Evolutionary conservation across 257 asterid species (phyloP), one percentile per base, ranked within the genome.

Genomic region (Verbena officinalis): DNA sequence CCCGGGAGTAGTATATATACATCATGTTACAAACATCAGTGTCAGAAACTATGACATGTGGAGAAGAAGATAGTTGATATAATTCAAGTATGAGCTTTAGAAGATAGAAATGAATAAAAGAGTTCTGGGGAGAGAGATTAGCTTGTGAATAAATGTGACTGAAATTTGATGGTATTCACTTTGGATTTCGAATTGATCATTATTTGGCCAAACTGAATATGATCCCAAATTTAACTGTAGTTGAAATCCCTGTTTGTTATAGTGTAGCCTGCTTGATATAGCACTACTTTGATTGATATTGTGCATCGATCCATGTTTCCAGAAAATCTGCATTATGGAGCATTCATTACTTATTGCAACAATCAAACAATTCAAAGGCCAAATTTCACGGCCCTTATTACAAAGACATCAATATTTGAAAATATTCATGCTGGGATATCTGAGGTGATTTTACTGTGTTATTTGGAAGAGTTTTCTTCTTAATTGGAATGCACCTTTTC

Each of bases 121-220:
- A 55, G 62, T 39, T 57, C 51, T 57, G 40, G 66, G 21, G 39
- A n/a, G n/a, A 19, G 16, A 36, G 59, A 39, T 59, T 39, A 49
- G 44, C 40, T 44, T 31, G 38, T 40, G 63, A 19, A 30, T 19
- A 55, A 2, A 5, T 12, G 43, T 7, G 9, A 38, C 10, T 2
- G 13, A 30, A 27, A n/a, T n/a, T n/a, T n/a, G 14, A 14, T 43
- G 13, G 44, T 33, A 19, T 9, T 22, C 19, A 13, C 16, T 39
- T 36, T 23, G 61, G 45, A 59, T 54, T 55, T 55, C 8, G 2
- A n/a, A n/a, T 36, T 54, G 60, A 36, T 34, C 15, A 21, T 22
- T 50, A 9, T 30, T 10, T 5, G 15, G 40, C 36, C 13, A 39
- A 55, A n/a, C n/a, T n/a, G n/a, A n/a, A n/a, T n/a, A n/a, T n/a